Evolutionary conservation across 192 early-diverging fungal species (phyloP), one percentile per base, ranked within the genome.

Genomic region (Podochytrium sp.): DNA sequence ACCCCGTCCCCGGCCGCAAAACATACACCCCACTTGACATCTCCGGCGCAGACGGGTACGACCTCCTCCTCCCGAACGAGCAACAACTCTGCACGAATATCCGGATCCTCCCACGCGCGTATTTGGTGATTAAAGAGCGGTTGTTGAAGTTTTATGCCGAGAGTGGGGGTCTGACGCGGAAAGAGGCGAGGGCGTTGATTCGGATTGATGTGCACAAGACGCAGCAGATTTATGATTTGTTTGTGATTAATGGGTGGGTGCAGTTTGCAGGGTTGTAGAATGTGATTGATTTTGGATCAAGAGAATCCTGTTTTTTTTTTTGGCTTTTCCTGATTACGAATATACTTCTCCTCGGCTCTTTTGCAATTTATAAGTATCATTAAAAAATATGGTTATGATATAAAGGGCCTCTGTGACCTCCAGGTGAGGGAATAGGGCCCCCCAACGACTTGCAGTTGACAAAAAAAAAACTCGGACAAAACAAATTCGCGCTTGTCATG

Each of bases 141-240:
- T 83, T 97, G 52, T 79, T 99, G 39, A 86, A 90, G 32, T 94
- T 96, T 69, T 95, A 93, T 75, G 92, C 91, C 4, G 87, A 86
- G 25, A 75, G 79, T 6, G 83, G 79, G 7, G 95, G 94, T 6
- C 80, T 99, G 67, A 85, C 87, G 56, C 84, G 93, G 53, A 85
- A 91, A 52, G 88, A 92, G 65, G 92, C 93, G 1, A 81, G 93
- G n/a, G 86, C 91, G 52, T 74, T 99, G 63, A 90, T 96, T 81
- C 94, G 93, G 80, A 96, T 98, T 65, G 97, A 99, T 78, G 92
- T 91, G 2, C 90, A 91, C 81, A 98, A 95, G 77, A 92, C 95
- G 2, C 85, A 85, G 75, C 79, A 85, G 74, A 89, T 99, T 7
- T 97, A 92, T 72, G 93, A 98, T 73, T 96, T 97, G 78, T 99